Evolutionary conservation across 345 rosid genomes (phyloP), one percentile per base, ranked within the genome.

Genomic region (Salix dunnii): DNA sequence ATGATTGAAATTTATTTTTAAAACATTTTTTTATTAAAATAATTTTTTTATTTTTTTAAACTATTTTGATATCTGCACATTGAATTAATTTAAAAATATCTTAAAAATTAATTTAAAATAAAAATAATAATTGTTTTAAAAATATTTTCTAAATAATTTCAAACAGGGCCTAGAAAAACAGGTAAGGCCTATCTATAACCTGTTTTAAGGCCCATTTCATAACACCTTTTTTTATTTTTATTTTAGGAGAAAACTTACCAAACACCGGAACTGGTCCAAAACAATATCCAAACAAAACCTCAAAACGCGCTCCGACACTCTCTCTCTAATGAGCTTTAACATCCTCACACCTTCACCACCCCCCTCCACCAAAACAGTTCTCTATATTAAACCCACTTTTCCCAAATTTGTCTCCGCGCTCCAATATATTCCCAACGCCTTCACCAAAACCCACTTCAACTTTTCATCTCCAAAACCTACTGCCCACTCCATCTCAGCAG

Each of bases 311-410:
- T 2, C 63, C 25, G 61, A 55, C 13, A 35, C 36, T 35, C 36
- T 35, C 35, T 6, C 23, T 17, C 40, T 17, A 72, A 90, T 85
- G 96, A 88, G 85, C 79, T 71, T 78, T 28, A 80, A 77, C 77
- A 33, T 87, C 43, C 73, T 87, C 70, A 79, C 78, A 76, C 25
- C 83, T 30, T 79, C 84, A 7, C 84, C 89, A 10, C 10, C 82
- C 38, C 79, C 82, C 48, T 75, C 88, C 74, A 51, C 89, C 77
- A 79, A 75, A 51, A 74, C 81, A 40, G 1, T 43, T 49, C 42
- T 61, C 69, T 35, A 33, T 65, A 33, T 67, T 20, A 63, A 25
- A 68, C 51, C 74, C 74, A 46, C 74, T 28, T 30, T 61, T 53
- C 51, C 68, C 38, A 55, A 58, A 2, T 40, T 43, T 30, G 61